Evolutionary conservation across 371 early-diverging fungal genomes (phyloP).

Genomic region (Mucor sp.): DNA sequence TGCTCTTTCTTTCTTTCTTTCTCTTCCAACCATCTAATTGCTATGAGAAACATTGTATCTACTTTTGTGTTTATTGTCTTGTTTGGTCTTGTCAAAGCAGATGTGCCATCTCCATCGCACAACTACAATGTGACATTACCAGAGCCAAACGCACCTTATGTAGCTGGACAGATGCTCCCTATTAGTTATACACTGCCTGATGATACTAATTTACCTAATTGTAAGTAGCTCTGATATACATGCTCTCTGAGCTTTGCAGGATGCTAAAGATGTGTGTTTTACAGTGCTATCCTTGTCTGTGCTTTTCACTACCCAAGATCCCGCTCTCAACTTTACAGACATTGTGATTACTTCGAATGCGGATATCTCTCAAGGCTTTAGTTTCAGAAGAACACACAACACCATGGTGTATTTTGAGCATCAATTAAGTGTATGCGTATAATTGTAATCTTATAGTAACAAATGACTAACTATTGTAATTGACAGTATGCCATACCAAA

Average conservation of each 20-base stretch:
- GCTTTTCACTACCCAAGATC: constrained; percentile 28
- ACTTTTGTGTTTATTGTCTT: constrained; percentile 1
- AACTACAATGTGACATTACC: constrained; percentile 45
- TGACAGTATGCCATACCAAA: constrained; percentile 35
- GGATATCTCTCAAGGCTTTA: constrained; percentile 38
- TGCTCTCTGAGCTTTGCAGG: neutral
- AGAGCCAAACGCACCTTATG: constrained; percentile 36
- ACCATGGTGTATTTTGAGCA: constrained; percentile 35
- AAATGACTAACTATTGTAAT: neutral
- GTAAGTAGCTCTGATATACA: neutral
- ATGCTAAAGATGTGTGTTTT: neutral
- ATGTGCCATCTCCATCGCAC: constrained; percentile 26
- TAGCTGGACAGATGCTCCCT: constrained; percentile 48
- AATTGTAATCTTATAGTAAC: neutral
- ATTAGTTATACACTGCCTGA: constrained; percentile 35
- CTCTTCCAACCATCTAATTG: neutral
- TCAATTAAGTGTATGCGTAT: constrained; percentile 28
- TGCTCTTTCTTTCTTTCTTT: neutral
- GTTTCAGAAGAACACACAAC: constrained; percentile 26
- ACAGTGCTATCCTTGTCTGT: constrained; percentile 35
- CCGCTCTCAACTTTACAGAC: constrained; percentile 24
- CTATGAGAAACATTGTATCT: neutral
- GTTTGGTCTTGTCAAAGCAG: neutral
- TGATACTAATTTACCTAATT: constrained; percentile 15
- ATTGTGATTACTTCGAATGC: constrained; percentile 31